Conservation (phyloP, 2,329 filamentous ascomycete genomes). For the Pseudocercospora fuligena region DNA sequence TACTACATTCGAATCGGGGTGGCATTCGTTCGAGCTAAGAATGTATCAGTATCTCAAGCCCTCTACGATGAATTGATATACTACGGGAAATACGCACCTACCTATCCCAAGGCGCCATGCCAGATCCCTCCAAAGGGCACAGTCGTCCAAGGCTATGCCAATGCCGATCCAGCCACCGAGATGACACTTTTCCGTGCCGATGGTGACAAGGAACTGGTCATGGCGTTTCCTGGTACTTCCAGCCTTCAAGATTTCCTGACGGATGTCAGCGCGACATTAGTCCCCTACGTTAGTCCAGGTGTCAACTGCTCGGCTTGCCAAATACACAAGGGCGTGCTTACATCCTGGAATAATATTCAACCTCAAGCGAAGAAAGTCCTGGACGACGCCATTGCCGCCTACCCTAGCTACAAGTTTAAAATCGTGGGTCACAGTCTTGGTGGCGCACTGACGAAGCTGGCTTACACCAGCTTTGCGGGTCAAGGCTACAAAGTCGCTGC, state of each 20-base stretch:
- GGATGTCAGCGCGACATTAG: constrained; percentile 10
- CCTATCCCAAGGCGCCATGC: constrained; percentile 12
- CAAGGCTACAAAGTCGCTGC: constrained; percentile 9
- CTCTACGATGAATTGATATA: constrained; percentile 19
- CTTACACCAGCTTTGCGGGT: constrained; percentile 12
- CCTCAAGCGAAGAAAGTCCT: not conserved
- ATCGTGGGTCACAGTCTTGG: constrained; percentile 19
- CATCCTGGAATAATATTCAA: constrained; percentile 10
- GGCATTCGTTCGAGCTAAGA: not conserved
- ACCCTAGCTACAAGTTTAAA: constrained; percentile 20
- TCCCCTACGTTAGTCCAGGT: constrained; percentile 15
- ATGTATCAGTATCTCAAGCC: constrained; percentile 7
- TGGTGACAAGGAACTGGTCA: constrained; percentile 14
- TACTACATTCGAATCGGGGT: not conserved
- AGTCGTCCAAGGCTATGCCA: constrained; percentile 19
- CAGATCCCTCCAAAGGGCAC: constrained; percentile 14
- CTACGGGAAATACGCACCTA: constrained; percentile 16
- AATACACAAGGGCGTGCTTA: constrained; percentile 17
- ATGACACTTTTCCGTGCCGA: constrained; percentile 23
- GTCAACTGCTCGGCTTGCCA: constrained; percentile 16
- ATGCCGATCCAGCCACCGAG: constrained; percentile 14
- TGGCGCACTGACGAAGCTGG: constrained; percentile 15
- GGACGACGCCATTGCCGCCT: constrained; percentile 1
- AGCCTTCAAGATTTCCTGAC: constrained; percentile 16
- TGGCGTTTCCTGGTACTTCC: constrained; percentile 22